phyloP scores from a whole-genome alignment of 2,329 filamentous ascomycete genomes.

The Aspergillaceae sp. region DNA sequence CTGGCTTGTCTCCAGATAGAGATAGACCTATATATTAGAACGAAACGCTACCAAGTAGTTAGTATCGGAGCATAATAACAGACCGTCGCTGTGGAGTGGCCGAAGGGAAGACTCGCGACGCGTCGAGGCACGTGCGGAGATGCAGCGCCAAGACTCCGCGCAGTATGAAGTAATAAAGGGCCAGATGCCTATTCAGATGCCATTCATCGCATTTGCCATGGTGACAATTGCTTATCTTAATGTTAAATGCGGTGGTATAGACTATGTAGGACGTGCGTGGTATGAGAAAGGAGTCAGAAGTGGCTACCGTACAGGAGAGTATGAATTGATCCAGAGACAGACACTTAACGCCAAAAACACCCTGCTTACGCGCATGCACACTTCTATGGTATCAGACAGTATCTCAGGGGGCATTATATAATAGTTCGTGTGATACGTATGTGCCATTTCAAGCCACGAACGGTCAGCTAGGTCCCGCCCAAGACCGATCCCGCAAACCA shows the following conservation, averaged over 20 bases:
- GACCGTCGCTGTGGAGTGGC: neutral
- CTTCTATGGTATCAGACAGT: neutral
- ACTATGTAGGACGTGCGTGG: no score
- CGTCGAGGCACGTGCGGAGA: constrained; percentile 18
- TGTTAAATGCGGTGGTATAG: no score
- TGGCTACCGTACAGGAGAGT: no score
- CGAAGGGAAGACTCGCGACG: constrained; percentile 15
- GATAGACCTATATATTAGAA: no score
- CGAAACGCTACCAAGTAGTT: no score
- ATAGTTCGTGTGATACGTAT: neutral
- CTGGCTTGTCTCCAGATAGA: neutral
- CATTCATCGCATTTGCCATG: neutral
- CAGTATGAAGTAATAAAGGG: constrained; percentile 2
- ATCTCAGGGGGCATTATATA: no score
- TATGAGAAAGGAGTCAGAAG: no score
- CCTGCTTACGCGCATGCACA: neutral
- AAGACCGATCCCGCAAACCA: constrained; percentile 30
- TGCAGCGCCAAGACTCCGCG: constrained; percentile 11
- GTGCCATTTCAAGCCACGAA: no score
- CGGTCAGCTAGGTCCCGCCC: constrained; percentile 13
- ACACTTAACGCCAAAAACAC: neutral
- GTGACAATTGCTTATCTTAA: neutral
- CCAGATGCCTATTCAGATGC: no score
- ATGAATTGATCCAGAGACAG: neutral
- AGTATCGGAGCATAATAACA: neutral